Evolutionary conservation across 2,329 filamentous ascomycete genomes (phyloP), one percentile per base, ranked within the genome.

Genomic region (Penicillium sp.): DNA sequence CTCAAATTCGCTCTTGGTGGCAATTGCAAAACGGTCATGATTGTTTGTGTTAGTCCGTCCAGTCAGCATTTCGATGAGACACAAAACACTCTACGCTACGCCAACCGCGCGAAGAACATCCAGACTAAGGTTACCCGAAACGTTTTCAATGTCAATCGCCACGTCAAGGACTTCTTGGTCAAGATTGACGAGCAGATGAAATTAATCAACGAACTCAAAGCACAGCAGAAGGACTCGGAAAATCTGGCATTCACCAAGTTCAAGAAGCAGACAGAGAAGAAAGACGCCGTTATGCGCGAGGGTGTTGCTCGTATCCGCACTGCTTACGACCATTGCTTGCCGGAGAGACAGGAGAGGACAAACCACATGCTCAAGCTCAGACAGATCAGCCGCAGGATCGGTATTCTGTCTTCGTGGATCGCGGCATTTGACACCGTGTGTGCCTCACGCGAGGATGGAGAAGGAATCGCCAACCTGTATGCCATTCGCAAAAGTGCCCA

Each of bases 91-190:
- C 82, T 99, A 19, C 90, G 96, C 67, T 99, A 99, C 70, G 95
- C 95, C 49, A 98, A 99, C 75, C 85, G 95, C 65, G 95, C 95
- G 57, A 99, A 99, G 84, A 99, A 99, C 70, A 99, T 99, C 71
- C 96, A 98, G 79, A 99, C 95, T 57, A 99, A 99, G 82, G 92
- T 97, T 56, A 97, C 95, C n/a, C 88, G 93, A 69, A 99, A 99
- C 71, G 93, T 98, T 24, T 99, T 96, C 79, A 99, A 99, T 73
- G 95, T 99, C 62, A 97, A 99, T 74, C 90, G 95, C 60, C 95
- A 99, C 77, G 95, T 99, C 69, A 99, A 99, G 80, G 95, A 99
- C 76, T 99, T 96, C 77, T 78, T 99, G 73, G 95, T 97, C 80
- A 98, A 98, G 83, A 99, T 99, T 68, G 93, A 99, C 71, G 95